Evolutionary conservation across 108 stramenopile species (phyloP).

Genomic region (Nitzschia sp.): DNA sequence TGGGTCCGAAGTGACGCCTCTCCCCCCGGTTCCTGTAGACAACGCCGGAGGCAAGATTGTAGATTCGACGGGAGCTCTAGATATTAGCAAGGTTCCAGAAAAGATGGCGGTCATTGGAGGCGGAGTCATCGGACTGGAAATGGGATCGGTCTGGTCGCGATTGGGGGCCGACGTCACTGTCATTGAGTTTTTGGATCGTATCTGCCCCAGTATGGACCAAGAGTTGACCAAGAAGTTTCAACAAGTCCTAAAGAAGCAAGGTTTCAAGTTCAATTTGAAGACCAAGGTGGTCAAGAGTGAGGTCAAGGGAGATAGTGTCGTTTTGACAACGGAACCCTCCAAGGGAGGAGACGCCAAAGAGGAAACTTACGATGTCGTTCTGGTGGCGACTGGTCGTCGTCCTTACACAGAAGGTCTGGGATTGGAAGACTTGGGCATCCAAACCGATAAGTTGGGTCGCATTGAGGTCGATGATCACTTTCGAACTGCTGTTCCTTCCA

Average conservation of each 20-base stretch:
- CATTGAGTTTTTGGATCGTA: conserved; percentile 97
- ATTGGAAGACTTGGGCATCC: conserved; percentile 93
- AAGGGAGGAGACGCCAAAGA: conserved; percentile 81
- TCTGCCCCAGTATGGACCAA: conserved; percentile 94
- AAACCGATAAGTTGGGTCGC: conserved; percentile 94
- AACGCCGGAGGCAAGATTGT: conserved; percentile 96
- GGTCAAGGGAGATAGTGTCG: conserved; percentile 84
- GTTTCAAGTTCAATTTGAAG: conserved; percentile 95
- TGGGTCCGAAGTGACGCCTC: conserved; percentile 96
- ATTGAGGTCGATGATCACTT: conserved; percentile 98
- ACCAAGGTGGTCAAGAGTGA: conserved; percentile 94
- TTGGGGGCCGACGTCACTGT: conserved; percentile 96
- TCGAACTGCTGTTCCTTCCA: conserved; percentile 87
- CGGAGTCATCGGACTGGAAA: conserved; percentile 99
- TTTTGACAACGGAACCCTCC: conserved; percentile 89
- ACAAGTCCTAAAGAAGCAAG: conserved; percentile 96
- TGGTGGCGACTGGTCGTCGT: conserved; percentile 98
- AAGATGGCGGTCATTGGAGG: conserved; percentile 97
- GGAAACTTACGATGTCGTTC: conserved; percentile 89
- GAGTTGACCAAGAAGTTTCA: conserved; percentile 97
- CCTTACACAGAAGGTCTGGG: conserved; percentile 98
- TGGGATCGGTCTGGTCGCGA: conserved; percentile 99
- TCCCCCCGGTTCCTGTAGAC: conserved; percentile 98
- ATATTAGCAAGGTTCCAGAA: conserved; percentile 87
- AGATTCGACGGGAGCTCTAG: conserved; percentile 97